Percentiles rank a stretch among this genome's conserved stretches.
These are phyloP conservation scores for Corymbia calophylla DNA, from an alignment of 441 rosid species.

Conservation along the genomic window DNA sequence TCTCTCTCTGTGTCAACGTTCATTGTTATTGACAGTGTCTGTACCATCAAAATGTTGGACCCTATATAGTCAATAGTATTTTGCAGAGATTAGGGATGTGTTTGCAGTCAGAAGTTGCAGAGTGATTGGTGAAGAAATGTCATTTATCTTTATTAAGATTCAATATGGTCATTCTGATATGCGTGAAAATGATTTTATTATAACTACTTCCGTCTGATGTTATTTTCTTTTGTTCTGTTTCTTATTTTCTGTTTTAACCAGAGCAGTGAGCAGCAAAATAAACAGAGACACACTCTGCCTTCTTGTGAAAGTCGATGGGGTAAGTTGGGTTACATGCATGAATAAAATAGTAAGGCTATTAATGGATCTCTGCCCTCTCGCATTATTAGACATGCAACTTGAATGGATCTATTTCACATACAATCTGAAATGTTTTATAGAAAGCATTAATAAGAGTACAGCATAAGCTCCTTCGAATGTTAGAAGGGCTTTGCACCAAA, in stretches of 20 bases:
- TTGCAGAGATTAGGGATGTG: not conserved
- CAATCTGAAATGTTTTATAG: not conserved
- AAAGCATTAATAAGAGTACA: not conserved
- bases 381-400: not conserved
- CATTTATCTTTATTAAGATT: not conserved
- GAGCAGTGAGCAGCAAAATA: constrained; percentile 69
- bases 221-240: not conserved
- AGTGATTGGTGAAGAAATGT: not conserved
- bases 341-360: not conserved
- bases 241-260: constrained; percentile 20
- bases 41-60: not conserved
- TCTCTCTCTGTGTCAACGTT: not conserved
- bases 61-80: not conserved
- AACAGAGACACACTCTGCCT: constrained; percentile 64
- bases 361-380: not conserved
- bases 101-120: not conserved
- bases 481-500: not conserved
- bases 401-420: not conserved
- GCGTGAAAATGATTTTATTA: not conserved
- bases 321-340: constrained; percentile 19
- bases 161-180: not conserved
- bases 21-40: not conserved
- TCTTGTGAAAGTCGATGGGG: constrained; percentile 60
- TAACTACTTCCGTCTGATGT: not conserved
- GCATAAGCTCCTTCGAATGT: not conserved